phyloP scores from a whole-genome alignment of 768 basidiomycete genomes.

The Leccinum boreale region DNA sequence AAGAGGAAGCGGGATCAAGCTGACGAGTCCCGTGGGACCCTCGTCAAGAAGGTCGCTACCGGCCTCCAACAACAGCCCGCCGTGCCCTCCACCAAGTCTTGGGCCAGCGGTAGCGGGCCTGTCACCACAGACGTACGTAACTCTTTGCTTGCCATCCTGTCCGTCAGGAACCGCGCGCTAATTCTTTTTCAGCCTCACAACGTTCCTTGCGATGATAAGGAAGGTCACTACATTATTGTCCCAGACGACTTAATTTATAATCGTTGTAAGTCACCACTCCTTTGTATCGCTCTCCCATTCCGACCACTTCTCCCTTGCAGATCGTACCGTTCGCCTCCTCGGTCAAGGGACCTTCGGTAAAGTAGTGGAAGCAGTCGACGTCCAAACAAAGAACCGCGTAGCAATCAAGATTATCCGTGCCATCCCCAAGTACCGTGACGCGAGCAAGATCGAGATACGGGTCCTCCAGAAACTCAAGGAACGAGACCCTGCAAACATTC shows the following conservation, averaged over 20 bases:
- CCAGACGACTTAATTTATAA: conserved; percentile 85
- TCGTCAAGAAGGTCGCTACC: conserved; percentile 58
- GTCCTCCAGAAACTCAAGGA: conserved; percentile 90
- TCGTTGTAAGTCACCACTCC: conserved; percentile 59
- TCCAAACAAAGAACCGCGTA: conserved; percentile 68
- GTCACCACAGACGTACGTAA: conserved; percentile 65
- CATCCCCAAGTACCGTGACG: conserved; percentile 98
- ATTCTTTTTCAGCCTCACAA: conserved; percentile 54
- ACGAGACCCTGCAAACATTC: conserved; percentile 80
- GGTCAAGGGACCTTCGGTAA: conserved; percentile 99
- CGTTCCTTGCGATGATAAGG: conserved; percentile 91
- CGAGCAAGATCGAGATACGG: conserved; percentile 95
- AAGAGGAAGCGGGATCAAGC: conserved; percentile 78
- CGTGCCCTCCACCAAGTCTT: conserved; percentile 55
- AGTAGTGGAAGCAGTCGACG: conserved; percentile 91
- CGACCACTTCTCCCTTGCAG: conserved; percentile 40
- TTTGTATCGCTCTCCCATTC: not conserved
- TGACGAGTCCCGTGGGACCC: conserved; percentile 68
- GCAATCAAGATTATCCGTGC: conserved; percentile 99
- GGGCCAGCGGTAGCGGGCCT: conserved; percentile 63
- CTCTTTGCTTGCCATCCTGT: conserved; percentile 10
- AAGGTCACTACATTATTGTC: conserved; percentile 96
- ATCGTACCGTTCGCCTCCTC: conserved; percentile 85
- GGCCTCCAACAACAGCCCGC: conserved; percentile 50
- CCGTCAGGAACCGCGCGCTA: conserved; percentile 27